These are phyloP conservation scores for Ceratocystis papillata DNA, from an alignment of 2,329 filamentous ascomycete species.

Conservation along the genomic window DNA sequence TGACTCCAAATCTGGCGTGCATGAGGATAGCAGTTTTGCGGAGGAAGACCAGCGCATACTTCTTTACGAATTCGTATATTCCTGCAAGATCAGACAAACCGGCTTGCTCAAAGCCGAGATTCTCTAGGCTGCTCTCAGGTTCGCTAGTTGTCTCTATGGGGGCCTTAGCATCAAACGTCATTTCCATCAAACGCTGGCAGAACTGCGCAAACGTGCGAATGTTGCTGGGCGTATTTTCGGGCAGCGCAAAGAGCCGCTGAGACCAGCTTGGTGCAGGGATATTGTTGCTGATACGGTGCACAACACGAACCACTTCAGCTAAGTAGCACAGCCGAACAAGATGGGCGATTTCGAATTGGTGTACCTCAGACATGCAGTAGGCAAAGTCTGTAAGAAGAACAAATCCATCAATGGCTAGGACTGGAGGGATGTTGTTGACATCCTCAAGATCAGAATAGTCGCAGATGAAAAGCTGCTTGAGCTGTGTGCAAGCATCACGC, in stretches of 20 bases:
- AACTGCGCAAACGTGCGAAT: conserved; percentile 48
- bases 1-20: conserved; percentile 77
- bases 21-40: conserved; percentile 76
- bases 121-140: conserved; percentile 25
- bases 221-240: conserved; percentile 34
- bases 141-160: conserved; percentile 13
- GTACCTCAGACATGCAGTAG: conserved; percentile 55
- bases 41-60: conserved; percentile 81
- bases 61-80: conserved; percentile 54
- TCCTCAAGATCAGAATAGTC: conserved; percentile 30
- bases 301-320: conserved; percentile 78
- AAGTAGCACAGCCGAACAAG: conserved; percentile 78
- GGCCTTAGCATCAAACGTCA: conserved; percentile 24
- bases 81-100: conserved; percentile 43
- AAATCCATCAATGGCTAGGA: conserved; percentile 62
- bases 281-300: conserved; percentile 48
- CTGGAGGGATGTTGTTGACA: conserved; percentile 40
- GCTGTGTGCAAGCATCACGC: conserved; percentile 17
- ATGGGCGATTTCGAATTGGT: conserved; percentile 64
- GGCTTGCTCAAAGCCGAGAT: conserved; percentile 45
- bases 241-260: conserved; percentile 36
- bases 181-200: conserved; percentile 30
- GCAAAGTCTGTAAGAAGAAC: conserved; percentile 71
- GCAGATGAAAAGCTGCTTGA: conserved; percentile 23
- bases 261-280: conserved; percentile 43